Conservation (phyloP, 2,329 filamentous ascomycete genomes). For the Fragosphaeria purpurea region DNA sequence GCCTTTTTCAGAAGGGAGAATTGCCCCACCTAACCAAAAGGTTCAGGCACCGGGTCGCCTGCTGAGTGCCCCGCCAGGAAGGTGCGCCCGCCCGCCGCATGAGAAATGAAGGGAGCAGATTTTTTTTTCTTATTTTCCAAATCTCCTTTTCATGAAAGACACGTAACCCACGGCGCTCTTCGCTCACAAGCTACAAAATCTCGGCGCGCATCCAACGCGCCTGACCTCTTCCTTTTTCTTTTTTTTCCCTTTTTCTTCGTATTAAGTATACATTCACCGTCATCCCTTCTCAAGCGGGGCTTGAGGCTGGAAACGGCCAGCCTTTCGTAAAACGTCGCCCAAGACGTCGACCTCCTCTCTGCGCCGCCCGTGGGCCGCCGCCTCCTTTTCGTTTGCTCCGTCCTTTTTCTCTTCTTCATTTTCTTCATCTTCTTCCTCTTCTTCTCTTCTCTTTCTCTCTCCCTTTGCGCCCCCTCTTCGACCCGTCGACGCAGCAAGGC, state of each 20-base stretch:
- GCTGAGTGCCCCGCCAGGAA: too few species aligned
- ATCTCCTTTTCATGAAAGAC: too few species aligned
- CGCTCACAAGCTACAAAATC: too few species aligned
- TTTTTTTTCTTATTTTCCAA: too few species aligned
- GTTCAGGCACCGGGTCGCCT: neutral
- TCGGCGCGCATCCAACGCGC: too few species aligned
- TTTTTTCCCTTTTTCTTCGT: conserved; percentile 3
- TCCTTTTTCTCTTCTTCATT: conserved; percentile 2
- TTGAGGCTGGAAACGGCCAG: conserved; percentile 11
- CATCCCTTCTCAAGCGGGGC: conserved; percentile 1
- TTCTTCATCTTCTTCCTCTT: conserved; percentile 43
- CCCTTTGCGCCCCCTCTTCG: conserved; percentile 1
- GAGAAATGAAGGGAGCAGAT: neutral
- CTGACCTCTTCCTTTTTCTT: neutral
- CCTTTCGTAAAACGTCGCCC: conserved; percentile 9
- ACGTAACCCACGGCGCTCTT: too few species aligned
- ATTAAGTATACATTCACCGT: conserved; percentile 13
- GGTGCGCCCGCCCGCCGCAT: too few species aligned
- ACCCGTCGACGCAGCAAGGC: neutral
- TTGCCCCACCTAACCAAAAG: neutral
- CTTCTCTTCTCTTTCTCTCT: conserved; percentile 31
- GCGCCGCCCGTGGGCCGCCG: conserved; percentile 15
- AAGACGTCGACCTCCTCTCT: conserved; percentile 32
- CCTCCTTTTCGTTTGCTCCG: neutral
- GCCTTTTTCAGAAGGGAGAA: too few species aligned